A percentile compares a stretch with the other conserved stretches of the same genome.
phyloP scores from a whole-genome alignment of 257 asterid genomes.

The Nicotiana sylvestris region DNA sequence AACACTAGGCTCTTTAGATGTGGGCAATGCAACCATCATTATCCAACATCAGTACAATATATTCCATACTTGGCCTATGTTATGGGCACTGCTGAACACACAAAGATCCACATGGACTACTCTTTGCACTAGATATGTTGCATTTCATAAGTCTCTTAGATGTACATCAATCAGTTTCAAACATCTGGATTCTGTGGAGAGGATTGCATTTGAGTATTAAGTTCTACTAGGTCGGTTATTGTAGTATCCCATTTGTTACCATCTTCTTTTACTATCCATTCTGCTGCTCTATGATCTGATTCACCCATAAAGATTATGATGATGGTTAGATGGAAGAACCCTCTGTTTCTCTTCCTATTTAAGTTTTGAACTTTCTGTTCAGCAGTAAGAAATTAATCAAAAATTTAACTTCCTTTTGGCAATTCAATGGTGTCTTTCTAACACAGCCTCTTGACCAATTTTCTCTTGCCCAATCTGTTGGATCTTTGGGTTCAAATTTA shows the following conservation, averaged over 20 bases:
- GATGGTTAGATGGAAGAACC: neutral
- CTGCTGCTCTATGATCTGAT: neutral
- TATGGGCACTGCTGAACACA: neutral
- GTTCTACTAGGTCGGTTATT: neutral
- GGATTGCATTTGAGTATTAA: neutral
- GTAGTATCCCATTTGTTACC: neutral
- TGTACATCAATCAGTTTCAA: neutral
- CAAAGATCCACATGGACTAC: neutral
- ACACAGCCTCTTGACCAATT: constrained; percentile 36
- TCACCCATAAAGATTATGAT: neutral
- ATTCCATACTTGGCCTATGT: neutral
- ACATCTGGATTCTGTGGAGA: neutral
- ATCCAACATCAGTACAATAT: neutral
- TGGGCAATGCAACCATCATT: neutral
- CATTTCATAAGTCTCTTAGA: neutral
- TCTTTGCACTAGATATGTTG: neutral
- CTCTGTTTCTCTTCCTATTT: neutral
- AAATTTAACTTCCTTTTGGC: constrained; percentile 24
- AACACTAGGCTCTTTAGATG: neutral
- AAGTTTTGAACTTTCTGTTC: too few relatives aligned
- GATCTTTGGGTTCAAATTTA: constrained; percentile 30
- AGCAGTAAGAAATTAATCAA: neutral
- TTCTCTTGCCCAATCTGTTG: constrained; percentile 27
- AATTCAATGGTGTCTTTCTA: constrained; percentile 20
- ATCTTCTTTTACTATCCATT: neutral